A percentile compares a stretch with the other conserved stretches of the same genome.
phyloP scores from a whole-genome alignment of 371 early-diverging fungal genomes.

The Mucor velutinosus region DNA sequence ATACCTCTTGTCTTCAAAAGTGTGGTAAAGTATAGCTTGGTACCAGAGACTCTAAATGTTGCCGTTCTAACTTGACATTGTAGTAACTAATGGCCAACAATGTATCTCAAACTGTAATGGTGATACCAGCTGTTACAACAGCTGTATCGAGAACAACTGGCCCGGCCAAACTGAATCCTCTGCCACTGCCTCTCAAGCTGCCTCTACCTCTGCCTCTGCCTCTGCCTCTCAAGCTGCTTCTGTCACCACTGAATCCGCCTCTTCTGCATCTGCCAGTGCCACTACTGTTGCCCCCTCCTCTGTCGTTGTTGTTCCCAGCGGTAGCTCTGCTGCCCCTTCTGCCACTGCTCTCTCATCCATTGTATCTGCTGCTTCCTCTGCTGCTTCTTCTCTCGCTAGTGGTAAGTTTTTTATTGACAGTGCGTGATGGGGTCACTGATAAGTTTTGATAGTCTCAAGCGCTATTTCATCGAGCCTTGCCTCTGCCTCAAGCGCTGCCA shows the following conservation, averaged over 20 bases:
- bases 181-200: background rate
- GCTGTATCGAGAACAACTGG: constrained; percentile 22
- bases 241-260: background rate
- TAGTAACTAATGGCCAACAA: constrained; percentile 15
- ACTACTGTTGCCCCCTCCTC: background rate
- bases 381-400: constrained; percentile 11
- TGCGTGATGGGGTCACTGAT: background rate
- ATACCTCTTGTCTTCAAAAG: constrained; percentile 17
- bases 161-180: constrained; percentile 12
- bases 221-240: constrained; percentile 1
- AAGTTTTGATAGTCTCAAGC: background rate
- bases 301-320: background rate
- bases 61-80: background rate
- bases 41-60: background rate
- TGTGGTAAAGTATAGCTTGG: constrained; percentile 19
- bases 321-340: background rate
- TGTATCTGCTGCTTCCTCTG: background rate
- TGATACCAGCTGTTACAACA: constrained; percentile 17
- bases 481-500: constrained; percentile 2
- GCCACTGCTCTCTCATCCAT: background rate
- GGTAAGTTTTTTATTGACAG: background rate
- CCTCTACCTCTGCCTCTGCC: background rate
- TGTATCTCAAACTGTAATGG: constrained; percentile 17
- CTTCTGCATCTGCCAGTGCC: background rate
- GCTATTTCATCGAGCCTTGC: background rate